Evolutionary conservation across 176 grass and related monocot species (phyloP).

Genomic region (Cenchrus americanus): DNA sequence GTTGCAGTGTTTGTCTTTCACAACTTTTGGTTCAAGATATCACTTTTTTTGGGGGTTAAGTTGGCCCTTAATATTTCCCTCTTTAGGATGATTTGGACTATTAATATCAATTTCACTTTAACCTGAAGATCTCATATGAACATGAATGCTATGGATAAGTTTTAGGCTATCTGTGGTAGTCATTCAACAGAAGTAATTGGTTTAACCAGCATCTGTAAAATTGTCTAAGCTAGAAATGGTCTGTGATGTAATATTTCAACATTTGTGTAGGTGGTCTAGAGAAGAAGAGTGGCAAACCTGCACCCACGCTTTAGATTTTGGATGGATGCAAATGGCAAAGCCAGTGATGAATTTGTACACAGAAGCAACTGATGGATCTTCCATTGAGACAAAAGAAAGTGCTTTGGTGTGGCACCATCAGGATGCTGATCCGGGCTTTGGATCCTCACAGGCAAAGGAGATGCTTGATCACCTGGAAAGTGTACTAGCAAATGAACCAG

Average conservation of each 20-base stretch:
- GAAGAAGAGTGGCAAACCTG: conserved; percentile 74
- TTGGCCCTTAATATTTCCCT: neutral
- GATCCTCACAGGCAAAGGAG: conserved; percentile 94
- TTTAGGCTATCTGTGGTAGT: neutral
- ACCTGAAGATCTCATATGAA: conserved; percentile 4
- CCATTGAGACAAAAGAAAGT: conserved; percentile 86
- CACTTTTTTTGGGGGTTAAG: neutral
- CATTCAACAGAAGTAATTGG: neutral
- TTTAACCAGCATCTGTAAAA: neutral
- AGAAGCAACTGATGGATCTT: conserved; percentile 91
- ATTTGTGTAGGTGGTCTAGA: conserved; percentile 63
- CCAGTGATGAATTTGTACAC: conserved; percentile 98
- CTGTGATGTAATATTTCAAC: conserved; percentile 33
- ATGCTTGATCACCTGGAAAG: conserved; percentile 98
- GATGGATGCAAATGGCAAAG: conserved; percentile 94
- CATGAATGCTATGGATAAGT: neutral
- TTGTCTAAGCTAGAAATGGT: conserved; percentile 1
- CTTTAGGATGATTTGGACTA: neutral
- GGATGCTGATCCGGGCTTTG: conserved; percentile 95
- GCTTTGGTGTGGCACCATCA: conserved; percentile 97
- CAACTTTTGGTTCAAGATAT: neutral
- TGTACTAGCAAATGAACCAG: conserved; percentile 93
- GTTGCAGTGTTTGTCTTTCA: neutral
- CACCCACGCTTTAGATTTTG: conserved; percentile 63
- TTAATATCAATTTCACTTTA: neutral